These are phyloP conservation scores for Yamadazyma aaseri DNA, from an alignment of 1,139 yeast species.

Conservation along the genomic window DNA sequence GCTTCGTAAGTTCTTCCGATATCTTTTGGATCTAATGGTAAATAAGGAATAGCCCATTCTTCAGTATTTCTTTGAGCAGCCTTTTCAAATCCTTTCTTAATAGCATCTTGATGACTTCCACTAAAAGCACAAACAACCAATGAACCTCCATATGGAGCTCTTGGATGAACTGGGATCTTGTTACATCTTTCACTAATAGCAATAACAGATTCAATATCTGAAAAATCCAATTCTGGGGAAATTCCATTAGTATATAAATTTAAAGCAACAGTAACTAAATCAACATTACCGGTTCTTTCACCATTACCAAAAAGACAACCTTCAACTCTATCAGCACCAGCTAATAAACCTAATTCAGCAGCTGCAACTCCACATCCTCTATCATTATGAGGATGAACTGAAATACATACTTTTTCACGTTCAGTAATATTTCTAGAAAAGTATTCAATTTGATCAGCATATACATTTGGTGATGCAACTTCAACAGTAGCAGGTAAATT, in stretches of 20 bases:
- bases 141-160: conserved; percentile 97
- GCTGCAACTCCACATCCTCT: conserved; percentile 99
- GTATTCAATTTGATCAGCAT: conserved; percentile 95
- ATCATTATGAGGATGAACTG: conserved; percentile 94
- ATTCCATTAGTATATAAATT: conserved; percentile 95
- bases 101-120: conserved; percentile 98
- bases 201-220: conserved; percentile 77
- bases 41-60: conserved; percentile 85
- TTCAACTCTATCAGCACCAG: conserved; percentile 97
- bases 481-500: conserved; percentile 99
- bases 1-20: conserved; percentile 97
- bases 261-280: conserved; percentile 86
- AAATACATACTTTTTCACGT: conserved; percentile 83
- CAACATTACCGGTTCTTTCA: conserved; percentile 98
- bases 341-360: conserved; percentile 87
- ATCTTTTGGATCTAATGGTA: conserved; percentile 95
- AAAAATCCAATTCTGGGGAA: conserved; percentile 80
- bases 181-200: conserved; percentile 91
- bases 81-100: conserved; percentile 82
- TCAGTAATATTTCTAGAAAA: conserved; percentile 75
- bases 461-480: conserved; percentile 88
- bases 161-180: conserved; percentile 87
- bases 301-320: conserved; percentile 98
- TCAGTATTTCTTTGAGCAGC: conserved; percentile 25
- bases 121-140: conserved; percentile 95